Conservation (phyloP, 805 yeast genomes). For the Yarrowia phangngaensis region DNA sequence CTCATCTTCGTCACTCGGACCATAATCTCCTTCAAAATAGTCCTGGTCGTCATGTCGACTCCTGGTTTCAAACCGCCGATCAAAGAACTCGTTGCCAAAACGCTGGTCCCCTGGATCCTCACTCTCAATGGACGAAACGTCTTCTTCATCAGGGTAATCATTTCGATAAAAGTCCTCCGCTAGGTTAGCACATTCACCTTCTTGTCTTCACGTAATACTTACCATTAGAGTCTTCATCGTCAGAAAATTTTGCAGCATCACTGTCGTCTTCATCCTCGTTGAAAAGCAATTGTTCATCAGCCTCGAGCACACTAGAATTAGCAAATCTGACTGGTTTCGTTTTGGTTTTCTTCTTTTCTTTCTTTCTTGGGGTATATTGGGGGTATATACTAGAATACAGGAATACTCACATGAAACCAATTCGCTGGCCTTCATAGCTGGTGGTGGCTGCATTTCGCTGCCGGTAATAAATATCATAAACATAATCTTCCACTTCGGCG, state of each 20-base stretch:
- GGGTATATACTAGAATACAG: neutral
- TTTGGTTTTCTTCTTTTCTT: too few relatives aligned
- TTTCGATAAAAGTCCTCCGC: slow-evolving; percentile 90
- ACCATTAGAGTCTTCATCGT: slow-evolving; percentile 43
- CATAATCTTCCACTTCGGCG: slow-evolving; percentile 60
- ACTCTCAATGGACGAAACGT: slow-evolving; percentile 44
- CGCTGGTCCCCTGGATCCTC: slow-evolving; percentile 37
- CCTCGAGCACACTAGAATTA: slow-evolving; percentile 32
- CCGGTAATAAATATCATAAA: slow-evolving; percentile 82
- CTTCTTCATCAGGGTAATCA: slow-evolving; percentile 94
- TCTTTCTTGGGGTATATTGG: slow-evolving; percentile 35
- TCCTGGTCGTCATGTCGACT: neutral
- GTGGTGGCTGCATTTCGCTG: slow-evolving; percentile 50
- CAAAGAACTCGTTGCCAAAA: slow-evolving; percentile 22
- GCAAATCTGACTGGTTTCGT: too few relatives aligned
- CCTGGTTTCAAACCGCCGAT: slow-evolving; percentile 4
- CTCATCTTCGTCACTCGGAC: slow-evolving; percentile 15
- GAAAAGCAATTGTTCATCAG: slow-evolving; percentile 34
- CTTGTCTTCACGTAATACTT: slow-evolving; percentile 5
- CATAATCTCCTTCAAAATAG: slow-evolving; percentile 18
- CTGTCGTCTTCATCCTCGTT: slow-evolving; percentile 44
- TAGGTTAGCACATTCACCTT: slow-evolving; percentile 1
- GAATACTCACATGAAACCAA: slow-evolving; percentile 55
- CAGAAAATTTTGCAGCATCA: slow-evolving; percentile 33
- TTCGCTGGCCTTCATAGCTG: slow-evolving; percentile 41